Conservation (phyloP, 1,284 basidiomycete genomes). For the Sanghuangporus baumii region DNA sequence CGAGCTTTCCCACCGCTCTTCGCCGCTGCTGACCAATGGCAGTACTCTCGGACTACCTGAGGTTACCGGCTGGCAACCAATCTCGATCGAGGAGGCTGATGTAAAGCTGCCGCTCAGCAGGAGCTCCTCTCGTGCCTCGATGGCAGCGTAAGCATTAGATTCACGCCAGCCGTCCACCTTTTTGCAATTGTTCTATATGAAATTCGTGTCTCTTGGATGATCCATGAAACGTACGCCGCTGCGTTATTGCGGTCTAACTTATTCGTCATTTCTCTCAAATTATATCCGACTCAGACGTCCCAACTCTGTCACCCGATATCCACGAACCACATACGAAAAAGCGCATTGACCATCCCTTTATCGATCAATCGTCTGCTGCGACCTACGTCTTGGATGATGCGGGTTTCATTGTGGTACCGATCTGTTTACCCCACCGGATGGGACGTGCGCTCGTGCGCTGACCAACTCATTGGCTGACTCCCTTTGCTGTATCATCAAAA, state of each 20-base stretch:
- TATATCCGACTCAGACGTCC: not conserved
- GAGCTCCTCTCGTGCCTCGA: conserved; percentile 22
- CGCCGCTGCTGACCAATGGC: conserved; percentile 11
- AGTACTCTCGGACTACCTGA: conserved; percentile 27
- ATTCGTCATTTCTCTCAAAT: not conserved
- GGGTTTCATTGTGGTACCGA: not conserved
- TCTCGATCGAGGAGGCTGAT: conserved; percentile 29
- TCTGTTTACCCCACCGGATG: conserved; percentile 5
- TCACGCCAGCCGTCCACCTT: conserved; percentile 2
- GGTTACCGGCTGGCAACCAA: conserved; percentile 37
- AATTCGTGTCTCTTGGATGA: not conserved
- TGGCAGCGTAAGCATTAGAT: conserved; percentile 21
- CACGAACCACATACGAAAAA: conserved; percentile 3
- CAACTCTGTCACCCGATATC: not conserved
- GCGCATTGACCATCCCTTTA: conserved; percentile 4
- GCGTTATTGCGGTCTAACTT: not conserved
- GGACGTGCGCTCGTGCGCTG: conserved; percentile 1
- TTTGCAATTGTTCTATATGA: not conserved
- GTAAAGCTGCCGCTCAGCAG: conserved; percentile 18
- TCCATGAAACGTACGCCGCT: conserved; percentile 1
- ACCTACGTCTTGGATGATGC: not conserved
- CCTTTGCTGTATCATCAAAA: conserved; percentile 1
- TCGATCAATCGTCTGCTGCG: not conserved
- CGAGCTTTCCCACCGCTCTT: conserved; percentile 8
- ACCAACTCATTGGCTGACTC: not conserved